phyloP scores from a whole-genome alignment of 1,284 basidiomycete species.

The Ceratobasidium sp. region DNA sequence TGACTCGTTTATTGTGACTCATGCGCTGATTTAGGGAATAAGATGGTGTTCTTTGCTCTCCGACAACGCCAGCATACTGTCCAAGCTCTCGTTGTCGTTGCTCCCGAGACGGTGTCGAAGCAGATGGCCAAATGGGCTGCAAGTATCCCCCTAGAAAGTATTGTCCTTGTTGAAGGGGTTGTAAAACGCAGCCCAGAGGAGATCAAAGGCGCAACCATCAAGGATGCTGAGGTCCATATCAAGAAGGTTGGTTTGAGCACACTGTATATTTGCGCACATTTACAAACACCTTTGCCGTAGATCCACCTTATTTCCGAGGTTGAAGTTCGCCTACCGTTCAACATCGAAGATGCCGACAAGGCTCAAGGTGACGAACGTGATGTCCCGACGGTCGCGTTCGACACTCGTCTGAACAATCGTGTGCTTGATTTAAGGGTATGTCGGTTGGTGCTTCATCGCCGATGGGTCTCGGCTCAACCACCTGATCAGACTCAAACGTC shows the following conservation, averaged over 20 bases:
- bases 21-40: slow-evolving; percentile 63
- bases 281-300: slow-evolving; percentile 60
- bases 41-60: slow-evolving; percentile 95
- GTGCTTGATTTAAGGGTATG: slow-evolving; percentile 91
- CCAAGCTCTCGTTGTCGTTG: slow-evolving; percentile 85
- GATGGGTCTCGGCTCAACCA: slow-evolving; percentile 32
- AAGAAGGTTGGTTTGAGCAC: slow-evolving; percentile 69
- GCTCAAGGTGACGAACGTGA: slow-evolving; percentile 64
- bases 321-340: slow-evolving; percentile 87
- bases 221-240: slow-evolving; percentile 91
- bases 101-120: slow-evolving; percentile 89
- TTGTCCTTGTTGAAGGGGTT: slow-evolving; percentile 88
- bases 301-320: slow-evolving; percentile 85
- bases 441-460: slow-evolving; percentile 43
- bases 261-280: not conserved
- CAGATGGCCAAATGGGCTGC: slow-evolving; percentile 98
- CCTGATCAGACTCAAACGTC: slow-evolving; percentile 71
- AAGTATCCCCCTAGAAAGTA: slow-evolving; percentile 84
- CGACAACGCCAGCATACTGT: slow-evolving; percentile 92
- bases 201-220: slow-evolving; percentile 91
- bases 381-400: slow-evolving; percentile 76
- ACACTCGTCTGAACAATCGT: slow-evolving; percentile 96
- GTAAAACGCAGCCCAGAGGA: slow-evolving; percentile 87
- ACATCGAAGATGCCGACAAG: slow-evolving; percentile 89
- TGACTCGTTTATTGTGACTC: slow-evolving; percentile 4